Base-by-base conservation (phyloP, 2,329 filamentous ascomycete genomes). In the Fusarium nodosum region DNA sequence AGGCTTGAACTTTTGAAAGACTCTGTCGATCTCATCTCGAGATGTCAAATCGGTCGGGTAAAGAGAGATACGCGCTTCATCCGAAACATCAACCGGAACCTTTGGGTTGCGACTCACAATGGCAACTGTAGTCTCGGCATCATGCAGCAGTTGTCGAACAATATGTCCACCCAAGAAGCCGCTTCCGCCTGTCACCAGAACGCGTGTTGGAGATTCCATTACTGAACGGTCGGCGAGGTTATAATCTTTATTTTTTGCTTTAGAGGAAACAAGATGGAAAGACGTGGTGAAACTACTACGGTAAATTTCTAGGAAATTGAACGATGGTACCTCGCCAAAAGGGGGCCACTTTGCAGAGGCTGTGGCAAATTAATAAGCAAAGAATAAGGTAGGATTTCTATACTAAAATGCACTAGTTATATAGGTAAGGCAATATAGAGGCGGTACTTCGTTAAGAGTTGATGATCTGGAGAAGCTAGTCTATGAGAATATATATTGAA, bases 151-250 rank as follows among this genome's bases (percentile, higher is more conserved):
- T 20, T 60, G 45, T 3, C 58, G 45, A 4, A 53, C 45, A n/a
- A 61, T 15, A 5, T 61, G 38, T 4, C 56, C 59, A 8, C 59
- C 59, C 1, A 60, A 13, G 15, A 61, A 61, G 1, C 59, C 59
- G 7, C 56, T 60, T 33, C 59, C 59, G 0, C 59, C 59, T 0
- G 59, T 60, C 15, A 53, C 31, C 1, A 61, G 16, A 15, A 61
- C 12, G 8, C 31, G 47, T n/a, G 6, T 39, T 30, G 12, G 3
- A 4, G 26, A 9, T 1, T 58, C 24, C 57, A 60, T 59, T 13
- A 1, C 5, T 5, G 8, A 6, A 18, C 5, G 5, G 2, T 34
- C 1, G 28, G 10, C 9, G 28, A 10, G 8, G 24, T n/a, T n/a
- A n/a, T n/a, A n/a, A 26, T 26, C 7, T 26, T 26, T 26, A n/a